Evolutionary conservation across 1,139 yeast species (phyloP).

Genomic region (Debaryomycetaceae sp.): DNA sequence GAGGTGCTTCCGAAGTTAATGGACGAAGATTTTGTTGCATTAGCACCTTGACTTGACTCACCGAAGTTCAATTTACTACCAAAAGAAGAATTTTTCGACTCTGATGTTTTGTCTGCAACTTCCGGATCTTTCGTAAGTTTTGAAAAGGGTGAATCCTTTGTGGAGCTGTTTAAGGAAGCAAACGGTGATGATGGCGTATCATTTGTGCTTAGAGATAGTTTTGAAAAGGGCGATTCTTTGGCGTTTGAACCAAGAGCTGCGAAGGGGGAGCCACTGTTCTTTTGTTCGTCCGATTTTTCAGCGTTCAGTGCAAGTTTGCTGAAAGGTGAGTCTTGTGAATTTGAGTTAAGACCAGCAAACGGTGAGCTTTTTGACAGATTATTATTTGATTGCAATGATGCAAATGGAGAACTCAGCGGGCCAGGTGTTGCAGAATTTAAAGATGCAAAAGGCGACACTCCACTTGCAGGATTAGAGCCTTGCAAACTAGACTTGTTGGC

Average conservation of each 20-base stretch:
- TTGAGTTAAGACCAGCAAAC: slow-evolving; percentile 1
- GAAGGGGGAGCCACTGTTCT: background rate
- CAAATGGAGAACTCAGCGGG: background rate
- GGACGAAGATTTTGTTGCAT: background rate
- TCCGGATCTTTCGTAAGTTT: background rate
- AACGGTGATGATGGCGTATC: background rate
- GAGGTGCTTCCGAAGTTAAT: too few relatives aligned
- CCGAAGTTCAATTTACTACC: background rate
- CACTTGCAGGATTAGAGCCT: background rate
- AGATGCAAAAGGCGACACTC: slow-evolving; percentile 6
- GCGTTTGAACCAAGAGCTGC: background rate
- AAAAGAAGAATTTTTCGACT: background rate
- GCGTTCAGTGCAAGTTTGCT: background rate
- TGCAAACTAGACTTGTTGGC: background rate
- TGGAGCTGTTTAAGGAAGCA: background rate
- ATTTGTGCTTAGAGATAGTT: background rate
- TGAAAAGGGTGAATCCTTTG: background rate
- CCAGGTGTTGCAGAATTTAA: background rate
- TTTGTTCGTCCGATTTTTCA: background rate
- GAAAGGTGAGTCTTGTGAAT: slow-evolving; percentile 8
- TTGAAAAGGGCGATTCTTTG: background rate
- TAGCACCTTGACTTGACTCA: background rate
- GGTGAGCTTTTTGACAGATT: slow-evolving; percentile 1
- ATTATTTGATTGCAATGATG: background rate
- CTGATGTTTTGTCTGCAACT: background rate